phyloP scores from a whole-genome alignment of 2,329 filamentous ascomycete species.

The Colletotrichum agaves region DNA sequence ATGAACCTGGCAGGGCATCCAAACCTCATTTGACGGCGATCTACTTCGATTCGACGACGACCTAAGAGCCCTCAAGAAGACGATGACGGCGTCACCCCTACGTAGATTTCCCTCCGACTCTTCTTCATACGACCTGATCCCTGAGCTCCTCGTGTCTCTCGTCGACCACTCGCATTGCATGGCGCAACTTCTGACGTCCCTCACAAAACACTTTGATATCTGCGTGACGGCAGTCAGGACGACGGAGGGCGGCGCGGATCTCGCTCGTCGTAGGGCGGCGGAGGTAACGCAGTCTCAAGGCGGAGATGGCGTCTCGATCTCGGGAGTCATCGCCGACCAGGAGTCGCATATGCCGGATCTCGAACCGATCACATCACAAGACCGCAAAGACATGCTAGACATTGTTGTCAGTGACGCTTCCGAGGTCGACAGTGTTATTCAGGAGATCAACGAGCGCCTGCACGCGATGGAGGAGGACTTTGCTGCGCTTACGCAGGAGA shows the following conservation, averaged over 20 bases:
- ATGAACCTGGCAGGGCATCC: conserved; percentile 60
- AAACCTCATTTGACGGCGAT: conserved; percentile 80
- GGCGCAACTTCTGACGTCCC: conserved; percentile 81
- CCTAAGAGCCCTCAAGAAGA: conserved; percentile 71
- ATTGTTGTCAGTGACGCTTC: conserved; percentile 79
- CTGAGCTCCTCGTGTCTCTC: conserved; percentile 68
- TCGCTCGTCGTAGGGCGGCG: conserved; percentile 74
- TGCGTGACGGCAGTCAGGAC: conserved; percentile 92
- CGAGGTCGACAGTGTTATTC: conserved; percentile 73
- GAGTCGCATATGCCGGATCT: conserved; percentile 62
- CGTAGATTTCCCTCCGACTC: conserved; percentile 49
- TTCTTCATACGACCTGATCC: conserved; percentile 55
- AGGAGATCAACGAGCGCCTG: conserved; percentile 79
- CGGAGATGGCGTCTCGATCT: conserved; percentile 68
- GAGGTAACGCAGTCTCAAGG: conserved; percentile 65
- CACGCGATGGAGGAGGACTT: conserved; percentile 81
- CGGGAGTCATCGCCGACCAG: conserved; percentile 71
- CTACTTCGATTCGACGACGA: conserved; percentile 80
- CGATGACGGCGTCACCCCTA: conserved; percentile 56
- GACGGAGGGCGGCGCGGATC: conserved; percentile 81
- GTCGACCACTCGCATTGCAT: conserved; percentile 83
- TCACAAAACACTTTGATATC: conserved; percentile 91
- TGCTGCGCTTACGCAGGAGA: conserved; percentile 70
- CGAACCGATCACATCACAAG: conserved; percentile 78
- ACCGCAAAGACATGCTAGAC: conserved; percentile 83